Evolutionary conservation across 1,284 basidiomycete species (phyloP).

Genomic region (Pseudozyma pruni): DNA sequence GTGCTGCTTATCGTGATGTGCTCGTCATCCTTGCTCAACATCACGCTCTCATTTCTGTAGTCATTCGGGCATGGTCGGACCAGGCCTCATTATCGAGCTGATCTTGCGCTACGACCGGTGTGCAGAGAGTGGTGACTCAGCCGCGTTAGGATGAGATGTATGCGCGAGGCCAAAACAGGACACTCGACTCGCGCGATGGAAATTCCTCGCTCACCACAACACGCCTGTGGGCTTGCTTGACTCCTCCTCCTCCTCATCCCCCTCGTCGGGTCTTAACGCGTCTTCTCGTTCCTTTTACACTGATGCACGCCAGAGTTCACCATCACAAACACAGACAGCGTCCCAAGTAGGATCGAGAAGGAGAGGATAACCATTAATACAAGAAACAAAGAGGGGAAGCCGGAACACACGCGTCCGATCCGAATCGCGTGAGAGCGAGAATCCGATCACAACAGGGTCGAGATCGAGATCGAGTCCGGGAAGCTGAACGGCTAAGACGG

Average conservation of each 20-base stretch:
- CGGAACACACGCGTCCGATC: slow-evolving; percentile 12
- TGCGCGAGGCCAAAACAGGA: slow-evolving; percentile 4
- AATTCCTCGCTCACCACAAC: slow-evolving; percentile 15
- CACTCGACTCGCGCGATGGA: no score
- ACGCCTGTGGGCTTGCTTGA: slow-evolving; percentile 7
- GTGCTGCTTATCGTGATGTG: neutral
- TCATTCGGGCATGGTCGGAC: no score
- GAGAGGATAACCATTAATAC: slow-evolving; percentile 50
- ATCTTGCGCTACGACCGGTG: no score
- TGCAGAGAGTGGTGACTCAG: neutral
- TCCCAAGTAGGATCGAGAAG: slow-evolving; percentile 19
- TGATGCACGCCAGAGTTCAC: no score
- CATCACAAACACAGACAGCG: neutral
- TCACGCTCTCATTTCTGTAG: no score
- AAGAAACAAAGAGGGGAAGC: slow-evolving; percentile 35
- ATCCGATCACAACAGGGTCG: neutral
- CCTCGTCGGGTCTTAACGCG: slow-evolving; percentile 2
- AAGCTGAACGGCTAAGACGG: slow-evolving; percentile 8
- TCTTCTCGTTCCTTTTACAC: no score
- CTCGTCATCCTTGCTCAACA: no score
- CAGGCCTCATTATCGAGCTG: no score
- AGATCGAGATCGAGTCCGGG: neutral
- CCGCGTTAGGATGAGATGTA: neutral
- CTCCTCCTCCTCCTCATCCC: slow-evolving; percentile 3
- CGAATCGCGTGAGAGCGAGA: slow-evolving; percentile 10